Evolutionary conservation across 179 eudicot species (phyloP).

Genomic region (Camellia oleifera): DNA sequence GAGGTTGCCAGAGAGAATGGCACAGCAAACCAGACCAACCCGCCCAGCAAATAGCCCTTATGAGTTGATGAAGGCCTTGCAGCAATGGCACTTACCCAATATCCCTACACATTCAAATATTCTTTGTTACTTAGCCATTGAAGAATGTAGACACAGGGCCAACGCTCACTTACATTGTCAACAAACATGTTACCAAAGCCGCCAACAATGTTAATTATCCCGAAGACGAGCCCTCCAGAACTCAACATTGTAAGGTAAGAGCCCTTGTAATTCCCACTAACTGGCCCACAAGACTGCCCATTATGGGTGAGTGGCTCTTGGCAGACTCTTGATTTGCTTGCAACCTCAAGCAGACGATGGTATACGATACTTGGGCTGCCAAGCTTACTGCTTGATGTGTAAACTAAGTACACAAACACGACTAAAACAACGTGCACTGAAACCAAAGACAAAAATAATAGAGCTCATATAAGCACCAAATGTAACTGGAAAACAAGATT

Average conservation of each 20-base stretch:
- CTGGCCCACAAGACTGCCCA: conserved; percentile 91
- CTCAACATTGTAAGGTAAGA: conserved; percentile 92
- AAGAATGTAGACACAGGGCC: too few species aligned
- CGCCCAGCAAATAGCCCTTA: conserved; percentile 91
- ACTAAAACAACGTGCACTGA: conserved; percentile 89
- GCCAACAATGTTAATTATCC: conserved; percentile 89
- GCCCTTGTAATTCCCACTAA: conserved; percentile 74
- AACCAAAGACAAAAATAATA: conserved; percentile 11
- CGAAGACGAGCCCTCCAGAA: conserved; percentile 83
- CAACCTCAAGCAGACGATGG: conserved; percentile 63
- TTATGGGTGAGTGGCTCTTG: conserved; percentile 67
- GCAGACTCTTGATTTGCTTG: conserved; percentile 73
- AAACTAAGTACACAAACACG: conserved; percentile 84
- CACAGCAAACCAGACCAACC: conserved; percentile 94
- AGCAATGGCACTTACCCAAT: conserved; percentile 99
- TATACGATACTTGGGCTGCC: conserved; percentile 85
- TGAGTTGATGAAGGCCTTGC: conserved; percentile 97
- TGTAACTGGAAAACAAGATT: background rate
- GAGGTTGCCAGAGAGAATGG: conserved; percentile 93
- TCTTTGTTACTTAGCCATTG: background rate
- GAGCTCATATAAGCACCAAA: background rate
- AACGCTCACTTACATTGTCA: conserved; percentile 60
- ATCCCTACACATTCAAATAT: conserved; percentile 47
- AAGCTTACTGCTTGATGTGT: conserved; percentile 73
- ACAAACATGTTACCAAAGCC: conserved; percentile 93